phyloP scores from a whole-genome alignment of 257 asterid genomes.

The Orobanche coerulescens region DNA sequence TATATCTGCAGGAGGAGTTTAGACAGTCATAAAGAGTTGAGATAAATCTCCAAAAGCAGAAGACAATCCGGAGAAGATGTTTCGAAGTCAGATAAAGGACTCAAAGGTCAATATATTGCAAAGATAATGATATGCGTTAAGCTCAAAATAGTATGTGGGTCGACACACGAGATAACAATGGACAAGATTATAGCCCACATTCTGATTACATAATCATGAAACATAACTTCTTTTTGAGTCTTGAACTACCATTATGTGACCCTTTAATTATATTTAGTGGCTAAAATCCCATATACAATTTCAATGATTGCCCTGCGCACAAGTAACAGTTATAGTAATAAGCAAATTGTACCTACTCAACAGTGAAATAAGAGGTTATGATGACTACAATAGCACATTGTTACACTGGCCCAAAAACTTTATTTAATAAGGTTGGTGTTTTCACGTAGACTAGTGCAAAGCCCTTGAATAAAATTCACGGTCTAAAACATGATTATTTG shows the following conservation, averaged over 20 bases:
- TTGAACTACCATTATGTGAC: background rate
- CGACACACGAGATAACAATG: background rate
- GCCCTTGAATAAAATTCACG: no score
- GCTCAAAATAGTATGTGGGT: background rate
- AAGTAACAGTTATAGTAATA: background rate
- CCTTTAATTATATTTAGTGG: background rate
- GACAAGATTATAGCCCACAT: background rate
- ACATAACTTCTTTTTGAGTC: background rate
- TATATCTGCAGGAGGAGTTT: conserved; percentile 45
- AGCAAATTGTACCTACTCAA: background rate
- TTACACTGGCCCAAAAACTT: background rate
- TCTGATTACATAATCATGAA: background rate
- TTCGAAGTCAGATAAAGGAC: background rate
- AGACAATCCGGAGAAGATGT: background rate
- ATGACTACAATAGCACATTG: background rate
- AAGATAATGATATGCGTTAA: background rate
- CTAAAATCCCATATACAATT: background rate
- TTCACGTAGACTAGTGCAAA: background rate
- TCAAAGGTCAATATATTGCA: background rate
- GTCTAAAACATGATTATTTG: no score
- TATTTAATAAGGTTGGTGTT: background rate
- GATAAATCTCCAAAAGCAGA: background rate
- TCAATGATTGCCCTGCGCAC: background rate
- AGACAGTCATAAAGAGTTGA: conserved; percentile 17
- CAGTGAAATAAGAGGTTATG: no score